Conservation (phyloP, 2,329 filamentous ascomycete species). For the Leptographium lundbergii region DNA sequence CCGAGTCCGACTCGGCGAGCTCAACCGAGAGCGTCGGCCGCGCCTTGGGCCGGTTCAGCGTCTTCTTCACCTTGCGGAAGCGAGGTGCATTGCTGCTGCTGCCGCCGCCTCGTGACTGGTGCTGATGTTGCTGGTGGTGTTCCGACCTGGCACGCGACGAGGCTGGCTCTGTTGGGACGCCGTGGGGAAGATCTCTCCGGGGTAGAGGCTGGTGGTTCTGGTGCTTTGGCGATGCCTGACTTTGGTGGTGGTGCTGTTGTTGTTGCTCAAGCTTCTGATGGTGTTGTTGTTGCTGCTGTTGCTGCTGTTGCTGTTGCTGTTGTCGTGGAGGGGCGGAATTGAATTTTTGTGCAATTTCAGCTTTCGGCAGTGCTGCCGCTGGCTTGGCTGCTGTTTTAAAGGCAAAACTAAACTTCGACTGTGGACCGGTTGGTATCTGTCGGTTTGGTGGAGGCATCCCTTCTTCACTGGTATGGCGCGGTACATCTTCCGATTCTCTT, state of each 20-base stretch:
- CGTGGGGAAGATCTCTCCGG: conserved; percentile 31
- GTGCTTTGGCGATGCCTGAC: neutral
- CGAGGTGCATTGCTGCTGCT: conserved; percentile 24
- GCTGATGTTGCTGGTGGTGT: conserved; percentile 11
- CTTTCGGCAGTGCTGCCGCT: conserved; percentile 43
- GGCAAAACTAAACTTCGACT: conserved; percentile 79
- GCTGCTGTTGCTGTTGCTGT: conserved; percentile 12
- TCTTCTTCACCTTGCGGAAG: conserved; percentile 53
- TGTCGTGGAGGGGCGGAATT: conserved; percentile 41
- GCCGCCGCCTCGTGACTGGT: neutral
- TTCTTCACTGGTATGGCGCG: conserved; percentile 12
- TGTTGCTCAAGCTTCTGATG: conserved; percentile 15
- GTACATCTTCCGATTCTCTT: neutral
- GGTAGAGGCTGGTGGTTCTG: neutral
- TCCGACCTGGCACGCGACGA: conserved; percentile 27
- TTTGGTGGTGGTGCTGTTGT: neutral
- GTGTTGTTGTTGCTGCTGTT: conserved; percentile 11
- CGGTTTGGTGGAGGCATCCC: conserved; percentile 40
- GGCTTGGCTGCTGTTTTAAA: conserved; percentile 64
- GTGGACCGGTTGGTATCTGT: conserved; percentile 40
- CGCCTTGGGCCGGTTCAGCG: conserved; percentile 56
- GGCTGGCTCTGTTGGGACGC: conserved; percentile 41
- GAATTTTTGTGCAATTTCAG: conserved; percentile 54
- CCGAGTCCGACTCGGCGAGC: conserved; percentile 67
- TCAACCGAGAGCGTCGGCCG: conserved; percentile 60